phyloP scores from a whole-genome alignment of 345 rosid genomes.

The Carallia pectinifolia region DNA sequence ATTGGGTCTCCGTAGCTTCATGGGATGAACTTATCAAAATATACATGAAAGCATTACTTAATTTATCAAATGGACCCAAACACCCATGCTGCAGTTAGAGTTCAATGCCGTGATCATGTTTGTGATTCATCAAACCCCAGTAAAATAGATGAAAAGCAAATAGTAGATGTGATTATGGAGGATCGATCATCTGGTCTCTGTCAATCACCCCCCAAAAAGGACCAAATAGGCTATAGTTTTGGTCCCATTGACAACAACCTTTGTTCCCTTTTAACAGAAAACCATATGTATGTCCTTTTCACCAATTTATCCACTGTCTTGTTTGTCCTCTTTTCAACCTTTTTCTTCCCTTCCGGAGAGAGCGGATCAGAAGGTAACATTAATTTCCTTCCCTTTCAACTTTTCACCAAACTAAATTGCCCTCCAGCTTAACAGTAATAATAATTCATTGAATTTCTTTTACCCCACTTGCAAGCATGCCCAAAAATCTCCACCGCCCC shows the following conservation, averaged over 20 bases:
- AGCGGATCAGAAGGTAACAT: too few species aligned
- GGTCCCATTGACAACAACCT: slow-evolving; percentile 16
- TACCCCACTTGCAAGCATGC: neutral
- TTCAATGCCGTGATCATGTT: slow-evolving; percentile 14
- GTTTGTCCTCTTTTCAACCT: neutral
- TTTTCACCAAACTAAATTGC: too few species aligned
- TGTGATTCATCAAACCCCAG: slow-evolving; percentile 20
- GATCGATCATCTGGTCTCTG: slow-evolving; percentile 24
- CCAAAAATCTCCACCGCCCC: neutral
- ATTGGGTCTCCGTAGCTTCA: too few species aligned
- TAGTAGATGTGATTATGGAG: slow-evolving; percentile 10
- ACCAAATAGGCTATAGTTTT: neutral
- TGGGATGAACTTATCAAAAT: too few species aligned
- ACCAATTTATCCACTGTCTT: neutral
- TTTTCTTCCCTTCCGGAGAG: neutral
- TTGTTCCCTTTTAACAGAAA: slow-evolving; percentile 9
- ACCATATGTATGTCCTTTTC: neutral
- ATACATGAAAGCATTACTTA: too few species aligned
- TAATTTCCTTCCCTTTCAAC: too few species aligned
- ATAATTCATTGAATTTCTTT: too few species aligned
- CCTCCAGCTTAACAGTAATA: too few species aligned
- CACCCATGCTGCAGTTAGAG: slow-evolving; percentile 5
- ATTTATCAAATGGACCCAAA: slow-evolving; percentile 4
- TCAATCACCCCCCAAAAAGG: slow-evolving; percentile 3
- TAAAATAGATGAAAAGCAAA: slow-evolving; percentile 12